Conservation (phyloP, 129 eudicot species). For the Arctium minus region DNA sequence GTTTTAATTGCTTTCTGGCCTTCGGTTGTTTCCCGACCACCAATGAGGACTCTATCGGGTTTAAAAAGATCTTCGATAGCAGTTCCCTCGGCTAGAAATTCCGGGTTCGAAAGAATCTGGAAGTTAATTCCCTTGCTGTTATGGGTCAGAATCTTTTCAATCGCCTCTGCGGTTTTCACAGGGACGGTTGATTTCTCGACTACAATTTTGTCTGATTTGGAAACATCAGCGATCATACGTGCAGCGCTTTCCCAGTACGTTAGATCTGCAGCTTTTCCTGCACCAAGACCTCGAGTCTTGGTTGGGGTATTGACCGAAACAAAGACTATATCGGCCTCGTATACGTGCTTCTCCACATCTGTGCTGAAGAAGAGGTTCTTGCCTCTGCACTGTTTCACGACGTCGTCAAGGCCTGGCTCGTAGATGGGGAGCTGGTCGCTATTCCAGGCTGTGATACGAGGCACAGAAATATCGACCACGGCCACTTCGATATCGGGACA, state of each 20-base stretch:
- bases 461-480: constrained; percentile 74
- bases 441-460: constrained; percentile 89
- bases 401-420: constrained; percentile 82
- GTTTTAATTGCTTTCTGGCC: constrained; percentile 75
- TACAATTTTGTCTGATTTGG: constrained; percentile 74
- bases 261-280: constrained; percentile 83
- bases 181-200: constrained; percentile 92
- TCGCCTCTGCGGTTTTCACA: constrained; percentile 88
- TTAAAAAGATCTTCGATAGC: constrained; percentile 73
- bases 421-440: constrained; percentile 83
- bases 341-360: constrained; percentile 78
- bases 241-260: constrained; percentile 95
- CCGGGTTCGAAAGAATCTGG: constrained; percentile 86
- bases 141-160: constrained; percentile 78
- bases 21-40: constrained; percentile 82
- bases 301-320: constrained; percentile 87
- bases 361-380: constrained; percentile 85
- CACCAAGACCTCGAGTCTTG: constrained; percentile 82
- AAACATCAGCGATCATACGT: constrained; percentile 87
- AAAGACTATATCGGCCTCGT: constrained; percentile 71
- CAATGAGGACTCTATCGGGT: constrained; percentile 82
- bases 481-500: constrained; percentile 74
- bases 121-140: constrained; percentile 79
- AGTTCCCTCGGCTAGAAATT: constrained; percentile 88
- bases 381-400: constrained; percentile 77